Evolutionary conservation across 1,284 basidiomycete genomes (phyloP).

Genomic region (Malassezia pachydermatis): DNA sequence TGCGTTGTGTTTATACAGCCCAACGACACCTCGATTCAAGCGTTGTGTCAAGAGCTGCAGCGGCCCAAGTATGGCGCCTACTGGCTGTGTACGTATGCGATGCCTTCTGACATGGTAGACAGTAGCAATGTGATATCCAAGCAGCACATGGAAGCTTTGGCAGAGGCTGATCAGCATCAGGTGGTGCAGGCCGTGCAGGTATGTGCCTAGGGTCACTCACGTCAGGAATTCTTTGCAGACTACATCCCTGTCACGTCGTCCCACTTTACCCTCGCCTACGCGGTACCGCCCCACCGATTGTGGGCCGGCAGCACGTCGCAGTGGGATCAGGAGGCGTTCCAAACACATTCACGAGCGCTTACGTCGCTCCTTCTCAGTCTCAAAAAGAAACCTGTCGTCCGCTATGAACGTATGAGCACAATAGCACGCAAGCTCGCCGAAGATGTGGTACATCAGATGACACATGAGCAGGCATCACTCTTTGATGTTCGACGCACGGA

Average conservation of each 20-base stretch:
- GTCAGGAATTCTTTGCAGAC: constrained; percentile 43
- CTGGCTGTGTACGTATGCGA: constrained; percentile 52
- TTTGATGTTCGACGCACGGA: constrained; percentile 55
- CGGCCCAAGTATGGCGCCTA: constrained; percentile 86
- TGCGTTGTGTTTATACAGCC: constrained; percentile 87
- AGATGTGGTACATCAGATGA: constrained; percentile 56
- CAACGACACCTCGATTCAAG: constrained; percentile 67
- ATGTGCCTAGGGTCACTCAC: constrained; percentile 19
- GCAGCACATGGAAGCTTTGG: constrained; percentile 79
- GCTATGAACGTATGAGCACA: constrained; percentile 84
- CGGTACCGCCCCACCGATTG: constrained; percentile 51
- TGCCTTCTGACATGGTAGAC: constrained; percentile 7
- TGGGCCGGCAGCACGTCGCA: constrained; percentile 59
- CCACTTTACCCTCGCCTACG: constrained; percentile 67
- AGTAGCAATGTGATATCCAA: constrained; percentile 91
- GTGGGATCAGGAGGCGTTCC: constrained; percentile 62
- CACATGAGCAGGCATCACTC: constrained; percentile 38
- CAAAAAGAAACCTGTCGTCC: constrained; percentile 86
- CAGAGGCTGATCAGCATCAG: constrained; percentile 89
- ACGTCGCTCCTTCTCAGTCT: constrained; percentile 77
- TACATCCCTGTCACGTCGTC: constrained; percentile 56
- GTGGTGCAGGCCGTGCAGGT: constrained; percentile 88
- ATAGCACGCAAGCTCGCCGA: constrained; percentile 80
- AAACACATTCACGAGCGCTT: constrained; percentile 71
- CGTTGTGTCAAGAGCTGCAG: constrained; percentile 67